phyloP scores from a whole-genome alignment of 768 basidiomycete species.

The Sporobolomyces pararoseus region DNA sequence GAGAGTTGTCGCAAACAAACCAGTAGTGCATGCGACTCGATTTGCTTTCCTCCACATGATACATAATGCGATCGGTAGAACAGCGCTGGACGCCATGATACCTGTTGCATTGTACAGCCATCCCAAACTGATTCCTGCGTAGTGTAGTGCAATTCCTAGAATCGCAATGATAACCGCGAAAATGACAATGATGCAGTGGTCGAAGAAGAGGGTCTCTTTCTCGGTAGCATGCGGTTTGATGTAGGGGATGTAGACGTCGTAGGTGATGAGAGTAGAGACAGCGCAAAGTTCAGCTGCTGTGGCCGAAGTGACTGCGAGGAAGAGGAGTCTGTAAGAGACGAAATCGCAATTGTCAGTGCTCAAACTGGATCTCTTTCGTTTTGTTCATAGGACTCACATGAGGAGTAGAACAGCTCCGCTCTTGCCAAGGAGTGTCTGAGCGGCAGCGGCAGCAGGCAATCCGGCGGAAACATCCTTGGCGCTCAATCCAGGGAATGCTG shows the following conservation, averaged over 20 bases:
- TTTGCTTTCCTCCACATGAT: constrained; percentile 84
- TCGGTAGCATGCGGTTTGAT: constrained; percentile 75
- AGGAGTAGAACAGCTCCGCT: constrained; percentile 75
- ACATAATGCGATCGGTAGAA: constrained; percentile 64
- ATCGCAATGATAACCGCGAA: constrained; percentile 62
- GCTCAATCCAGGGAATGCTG: constrained; percentile 7
- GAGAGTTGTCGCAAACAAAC: constrained; percentile 43
- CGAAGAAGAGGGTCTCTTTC: constrained; percentile 46
- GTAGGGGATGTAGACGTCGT: constrained; percentile 32
- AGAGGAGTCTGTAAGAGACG: constrained; percentile 53
- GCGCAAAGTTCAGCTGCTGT: constrained; percentile 88
- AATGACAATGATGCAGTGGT: constrained; percentile 41
- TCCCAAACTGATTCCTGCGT: constrained; percentile 28
- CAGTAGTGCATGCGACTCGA: constrained; percentile 75
- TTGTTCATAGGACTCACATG: too few species aligned
- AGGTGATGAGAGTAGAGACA: constrained; percentile 74
- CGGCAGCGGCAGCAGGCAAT: constrained; percentile 25
- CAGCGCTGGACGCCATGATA: constrained; percentile 73
- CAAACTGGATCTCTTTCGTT: too few species aligned
- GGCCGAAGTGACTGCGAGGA: constrained; percentile 54
- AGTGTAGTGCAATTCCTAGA: constrained; percentile 70
- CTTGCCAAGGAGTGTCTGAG: constrained; percentile 59
- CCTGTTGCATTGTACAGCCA: constrained; percentile 51
- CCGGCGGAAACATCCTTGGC: constrained; percentile 14
- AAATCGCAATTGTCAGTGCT: too few species aligned